phyloP scores from a whole-genome alignment of 345 rosid species.

The Populus pruinosa region DNA sequence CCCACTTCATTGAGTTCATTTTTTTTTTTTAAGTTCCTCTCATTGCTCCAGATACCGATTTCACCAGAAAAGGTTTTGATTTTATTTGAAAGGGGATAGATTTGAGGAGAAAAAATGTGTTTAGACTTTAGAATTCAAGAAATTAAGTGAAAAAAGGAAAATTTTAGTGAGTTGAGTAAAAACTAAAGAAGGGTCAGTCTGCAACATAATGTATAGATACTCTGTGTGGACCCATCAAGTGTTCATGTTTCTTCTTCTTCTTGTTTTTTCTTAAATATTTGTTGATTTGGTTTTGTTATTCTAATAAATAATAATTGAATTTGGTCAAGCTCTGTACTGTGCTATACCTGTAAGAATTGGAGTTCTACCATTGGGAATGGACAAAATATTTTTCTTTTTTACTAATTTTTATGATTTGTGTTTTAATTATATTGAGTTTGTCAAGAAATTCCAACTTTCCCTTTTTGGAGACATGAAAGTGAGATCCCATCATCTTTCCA shows the following conservation, averaged over 20 bases:
- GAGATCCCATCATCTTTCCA: background rate
- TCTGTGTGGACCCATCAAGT: background rate
- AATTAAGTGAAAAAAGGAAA: background rate
- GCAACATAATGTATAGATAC: background rate
- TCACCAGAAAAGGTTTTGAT: background rate
- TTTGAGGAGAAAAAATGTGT: background rate
- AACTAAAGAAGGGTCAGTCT: background rate
- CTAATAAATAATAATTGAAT: background rate
- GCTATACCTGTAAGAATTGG: background rate
- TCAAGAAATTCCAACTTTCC: background rate
- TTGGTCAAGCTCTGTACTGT: background rate
- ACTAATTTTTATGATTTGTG: too few species aligned
- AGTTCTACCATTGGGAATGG: background rate
- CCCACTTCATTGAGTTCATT: background rate
- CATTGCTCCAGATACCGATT: background rate
- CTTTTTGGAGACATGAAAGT: background rate
- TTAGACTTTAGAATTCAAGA: background rate
- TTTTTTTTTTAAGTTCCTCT: background rate
- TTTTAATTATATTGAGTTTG: background rate
- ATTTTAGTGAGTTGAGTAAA: background rate
- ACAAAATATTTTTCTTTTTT: background rate
- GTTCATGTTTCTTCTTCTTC: background rate
- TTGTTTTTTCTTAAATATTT: background rate
- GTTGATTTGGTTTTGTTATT: background rate
- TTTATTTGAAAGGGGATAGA: background rate